These are phyloP conservation scores for Diplotaxis tenuifolia DNA, from an alignment of 345 rosid species.

Conservation along the genomic window DNA sequence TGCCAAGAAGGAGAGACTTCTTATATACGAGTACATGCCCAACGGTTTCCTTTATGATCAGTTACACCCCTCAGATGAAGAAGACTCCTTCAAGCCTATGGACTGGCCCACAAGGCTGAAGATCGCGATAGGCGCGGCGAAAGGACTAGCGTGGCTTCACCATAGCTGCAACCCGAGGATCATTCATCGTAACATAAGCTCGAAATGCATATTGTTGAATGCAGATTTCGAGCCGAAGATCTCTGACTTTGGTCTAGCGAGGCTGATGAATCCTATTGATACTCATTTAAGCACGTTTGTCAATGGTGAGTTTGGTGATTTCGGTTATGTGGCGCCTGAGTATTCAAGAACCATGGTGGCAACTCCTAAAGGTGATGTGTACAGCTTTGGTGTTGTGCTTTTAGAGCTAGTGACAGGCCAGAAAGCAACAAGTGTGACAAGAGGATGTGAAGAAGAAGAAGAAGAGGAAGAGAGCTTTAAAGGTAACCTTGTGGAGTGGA, in stretches of 20 bases:
- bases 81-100: constrained; percentile 48
- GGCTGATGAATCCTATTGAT: constrained; percentile 93
- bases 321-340: constrained; percentile 95
- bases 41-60: constrained; percentile 67
- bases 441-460: constrained; percentile 52
- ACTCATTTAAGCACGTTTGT: constrained; percentile 95
- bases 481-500: constrained; percentile 93
- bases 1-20: constrained; percentile 68
- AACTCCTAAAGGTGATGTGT: constrained; percentile 93
- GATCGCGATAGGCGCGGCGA: constrained; percentile 76
- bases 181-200: constrained; percentile 89
- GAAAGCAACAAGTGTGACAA: constrained; percentile 64
- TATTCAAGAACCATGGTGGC: constrained; percentile 82
- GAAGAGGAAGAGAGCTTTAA: constrained; percentile 61
- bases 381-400: constrained; percentile 93
- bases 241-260: constrained; percentile 94
- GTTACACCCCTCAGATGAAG: constrained; percentile 51
- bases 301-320: constrained; percentile 95
- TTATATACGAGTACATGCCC: constrained; percentile 73
- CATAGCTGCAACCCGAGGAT: constrained; percentile 95
- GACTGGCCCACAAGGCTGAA: constrained; percentile 87
- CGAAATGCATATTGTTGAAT: constrained; percentile 81
- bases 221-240: constrained; percentile 82
- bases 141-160: constrained; percentile 94
- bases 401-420: constrained; percentile 92